Conservation (phyloP, 164 flowering plant species). For the Sextonia rubra region DNA sequence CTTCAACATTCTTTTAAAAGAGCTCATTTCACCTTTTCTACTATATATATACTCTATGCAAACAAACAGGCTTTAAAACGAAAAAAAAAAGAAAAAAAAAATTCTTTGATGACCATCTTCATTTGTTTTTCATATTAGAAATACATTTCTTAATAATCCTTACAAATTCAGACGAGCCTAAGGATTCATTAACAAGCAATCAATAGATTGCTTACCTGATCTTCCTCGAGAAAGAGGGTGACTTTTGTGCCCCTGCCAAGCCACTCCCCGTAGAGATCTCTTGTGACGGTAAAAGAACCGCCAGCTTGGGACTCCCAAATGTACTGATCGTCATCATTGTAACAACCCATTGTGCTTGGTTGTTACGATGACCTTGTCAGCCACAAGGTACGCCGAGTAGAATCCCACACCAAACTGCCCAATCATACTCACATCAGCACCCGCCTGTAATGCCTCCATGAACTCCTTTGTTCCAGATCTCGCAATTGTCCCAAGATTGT, state of each 20-base stretch:
- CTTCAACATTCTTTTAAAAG: too few relatives aligned
- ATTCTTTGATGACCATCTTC: too few relatives aligned
- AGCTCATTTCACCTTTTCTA: too few relatives aligned
- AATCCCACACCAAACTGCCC: constrained; percentile 58
- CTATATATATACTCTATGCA: too few relatives aligned
- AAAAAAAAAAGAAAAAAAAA: not conserved
- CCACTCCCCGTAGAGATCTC: constrained; percentile 37
- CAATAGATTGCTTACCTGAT: constrained; percentile 28
- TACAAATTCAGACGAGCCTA: too few relatives aligned
- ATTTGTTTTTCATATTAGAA: too few relatives aligned
- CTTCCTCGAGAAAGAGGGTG: constrained; percentile 55
- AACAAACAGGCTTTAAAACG: too few relatives aligned
- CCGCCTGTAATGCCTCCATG: constrained; percentile 59
- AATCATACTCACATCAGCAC: constrained; percentile 62
- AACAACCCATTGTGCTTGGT: constrained; percentile 62
- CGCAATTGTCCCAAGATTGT: constrained; percentile 59
- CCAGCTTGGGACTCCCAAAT: constrained; percentile 59
- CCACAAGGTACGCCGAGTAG: constrained; percentile 50
- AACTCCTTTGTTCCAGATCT: constrained; percentile 62
- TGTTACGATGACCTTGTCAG: constrained; percentile 53
- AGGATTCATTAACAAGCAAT: too few relatives aligned
- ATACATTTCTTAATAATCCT: too few relatives aligned
- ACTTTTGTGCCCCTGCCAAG: constrained; percentile 55
- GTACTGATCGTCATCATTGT: constrained; percentile 59
- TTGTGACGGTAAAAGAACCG: constrained; percentile 46